Evolutionary conservation across 2,329 filamentous ascomycete species (phyloP).

Genomic region (Cytospora mali): DNA sequence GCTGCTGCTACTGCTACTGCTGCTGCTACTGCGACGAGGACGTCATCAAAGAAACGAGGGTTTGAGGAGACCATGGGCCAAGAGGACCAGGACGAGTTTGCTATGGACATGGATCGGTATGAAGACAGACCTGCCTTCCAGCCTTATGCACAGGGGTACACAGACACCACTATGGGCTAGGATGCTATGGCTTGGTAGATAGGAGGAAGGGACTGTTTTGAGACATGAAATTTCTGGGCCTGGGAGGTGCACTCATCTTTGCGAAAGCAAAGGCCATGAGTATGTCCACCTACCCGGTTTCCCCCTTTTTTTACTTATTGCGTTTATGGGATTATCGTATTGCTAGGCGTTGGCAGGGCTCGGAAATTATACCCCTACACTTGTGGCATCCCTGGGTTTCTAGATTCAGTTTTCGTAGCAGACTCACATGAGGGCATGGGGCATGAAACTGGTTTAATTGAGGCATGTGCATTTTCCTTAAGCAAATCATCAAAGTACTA

Average conservation of each 20-base stretch:
- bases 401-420: background rate
- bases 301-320: background rate
- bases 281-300: no score
- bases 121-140: conserved; percentile 33
- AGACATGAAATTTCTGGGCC: background rate
- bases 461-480: background rate
- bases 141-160: conserved; percentile 35
- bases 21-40: background rate
- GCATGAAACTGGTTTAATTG: background rate
- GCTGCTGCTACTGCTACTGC: no score
- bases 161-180: background rate
- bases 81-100: conserved; percentile 24
- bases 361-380: conserved; percentile 10
- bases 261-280: background rate
- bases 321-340: background rate
- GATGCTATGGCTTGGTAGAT: background rate
- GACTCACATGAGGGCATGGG: background rate
- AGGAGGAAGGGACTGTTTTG: no score
- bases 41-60: conserved; percentile 28
- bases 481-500: background rate
- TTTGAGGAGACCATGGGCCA: conserved; percentile 36
- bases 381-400: conserved; percentile 1
- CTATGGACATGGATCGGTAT: conserved; percentile 38
- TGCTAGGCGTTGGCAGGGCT: conserved; percentile 14
- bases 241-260: background rate